Base-by-base conservation (phyloP, 805 yeast species). In the Suhomyces xylopsoci region DNA sequence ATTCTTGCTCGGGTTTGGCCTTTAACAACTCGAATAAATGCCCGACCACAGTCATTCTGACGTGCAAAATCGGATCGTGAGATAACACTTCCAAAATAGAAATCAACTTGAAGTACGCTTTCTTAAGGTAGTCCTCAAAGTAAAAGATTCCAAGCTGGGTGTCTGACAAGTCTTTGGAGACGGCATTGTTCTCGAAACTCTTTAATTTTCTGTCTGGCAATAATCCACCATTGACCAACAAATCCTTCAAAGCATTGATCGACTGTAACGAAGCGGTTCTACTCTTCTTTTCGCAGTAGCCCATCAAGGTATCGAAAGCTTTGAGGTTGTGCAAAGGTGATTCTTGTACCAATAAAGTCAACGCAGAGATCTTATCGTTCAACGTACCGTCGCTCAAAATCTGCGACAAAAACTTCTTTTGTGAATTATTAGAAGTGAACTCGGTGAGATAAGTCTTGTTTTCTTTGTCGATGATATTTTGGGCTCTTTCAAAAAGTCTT, bases 1-100 rank as follows among this genome's bases (percentile, higher is more conserved):
- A 96, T 69, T 94, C 99, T 76, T 94, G 99, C 73, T 94, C 99
- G 3, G 99, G 98, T 68, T 92, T 93, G 5, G 87, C 78, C 57
- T 84, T 84, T 54, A 94, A 74, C 44, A 94, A 76, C 52, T 88
- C 96, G 59, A 91, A 88, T 30, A 92, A 80, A 64, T 89, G 91
- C 41, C 82, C 75, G 32, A 91, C 81, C 26, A 87, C 83, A 56
- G 83, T 88, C 77, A 86, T 79, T 67, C 96, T 84, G 44, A 93
- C 96, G 64, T 88, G 93, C 54, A 85, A 82, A 60, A 94, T 91
- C 12, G 97, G 88, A 67, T 94, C 99, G 63, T 90, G 96, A n/a
- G 90, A 80, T 51, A 93, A 75, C 51, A 74, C 78, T 71, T 94
- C 99, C 58, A 94, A 77, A 1, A 83, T 77, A 55, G 88, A 87